Evolutionary conservation across 179 eudicot species (phyloP), one percentile per base, ranked within the genome.

Genomic region (Silene vulgaris): DNA sequence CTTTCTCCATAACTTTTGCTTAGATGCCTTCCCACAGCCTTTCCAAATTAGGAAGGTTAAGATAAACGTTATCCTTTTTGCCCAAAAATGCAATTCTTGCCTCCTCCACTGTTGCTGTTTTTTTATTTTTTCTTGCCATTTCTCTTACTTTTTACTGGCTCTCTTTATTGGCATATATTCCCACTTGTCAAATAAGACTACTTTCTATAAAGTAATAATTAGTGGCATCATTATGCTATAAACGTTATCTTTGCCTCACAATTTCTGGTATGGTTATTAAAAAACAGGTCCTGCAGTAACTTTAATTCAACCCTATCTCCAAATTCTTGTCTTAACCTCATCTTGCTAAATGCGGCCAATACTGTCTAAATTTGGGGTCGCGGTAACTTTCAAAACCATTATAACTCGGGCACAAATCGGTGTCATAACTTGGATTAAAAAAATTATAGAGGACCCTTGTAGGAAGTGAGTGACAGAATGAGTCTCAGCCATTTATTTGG

Each of bases 171-270:
- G 78, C 63, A 77, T 77, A 43, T 77, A 81, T 62, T 81, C 78
- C 69, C 11, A 71, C 30, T 63, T 28, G 60, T 73, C 19, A 21
- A 19, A 17, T 23, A 48, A 61, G n/a, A 73, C 72, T 76, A 60
- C 80, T 77, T 81, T 81, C 17, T 9, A 3, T 74, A 81, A 81
- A 81, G 80, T 70, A 40, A 19, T 69, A 17, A 12, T 74, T 74
- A 77, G 80, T 77, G 84, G 73, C 65, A 69, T 73, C 69, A 40
- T 52, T 63, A 43, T 74, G 77, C 43, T 28, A 2, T 26, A 52
- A 40, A 62, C 21, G 48, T 74, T 60, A 65, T 65, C 75, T 77
- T 6, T 35, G 26, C 50, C 37, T 64, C 63, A 61, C 28, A 71
- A 73, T 66, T 61, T 40, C 32, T 64, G 59, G 40, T 72, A 69